Evolutionary conservation across 352 stramenopile genomes (phyloP), one percentile per base, ranked within the genome.

Genomic region (Pythium myriotylum): DNA sequence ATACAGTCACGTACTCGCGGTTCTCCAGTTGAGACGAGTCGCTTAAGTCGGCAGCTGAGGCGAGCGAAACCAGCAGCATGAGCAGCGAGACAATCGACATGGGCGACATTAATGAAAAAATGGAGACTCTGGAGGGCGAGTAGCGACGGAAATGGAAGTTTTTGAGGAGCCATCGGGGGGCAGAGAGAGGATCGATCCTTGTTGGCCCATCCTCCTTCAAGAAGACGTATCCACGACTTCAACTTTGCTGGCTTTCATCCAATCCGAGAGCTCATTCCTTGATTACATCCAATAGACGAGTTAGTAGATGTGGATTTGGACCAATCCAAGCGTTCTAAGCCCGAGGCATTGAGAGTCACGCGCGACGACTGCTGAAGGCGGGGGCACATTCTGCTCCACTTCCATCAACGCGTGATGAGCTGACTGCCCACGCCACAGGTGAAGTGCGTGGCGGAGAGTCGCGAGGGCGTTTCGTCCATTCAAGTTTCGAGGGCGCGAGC

Each of bases 1-100:
- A 63, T 24, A 46, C 46, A 6, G 56, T 56, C 33, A 42, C 39
- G 26, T 37, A 57, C 5, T 32, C 24, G 19, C 37, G 46, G 19
- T 32, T 41, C 46, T 52, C 47, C 14, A 24, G 4, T 22, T 19
- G 4, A 3, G 27, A 19, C 13, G 55, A 19, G 9, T 26, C 32
- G 17, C 43, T 49, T 22, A 49, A 62, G 2, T 49, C 41, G 7
- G 16, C 41, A 5, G 41, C 41, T 6, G 19, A 16, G 5, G 41
- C 14, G 41, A 48, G 41, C 41, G 19, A 26, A 12, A 48, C 3
- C 41, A 48, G n/a, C 41, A 26, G 14, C 17, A 48, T 6, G 22
- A 48, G 41, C 41, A 48, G n/a, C 41, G 22, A 16, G 41, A 4
- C 13, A 4, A 43, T 43, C 37, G 37, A 20, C 29, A 35, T 35